Conservation (phyloP, 768 basidiomycete species). For the Chalciporus sphaerocephalus region DNA sequence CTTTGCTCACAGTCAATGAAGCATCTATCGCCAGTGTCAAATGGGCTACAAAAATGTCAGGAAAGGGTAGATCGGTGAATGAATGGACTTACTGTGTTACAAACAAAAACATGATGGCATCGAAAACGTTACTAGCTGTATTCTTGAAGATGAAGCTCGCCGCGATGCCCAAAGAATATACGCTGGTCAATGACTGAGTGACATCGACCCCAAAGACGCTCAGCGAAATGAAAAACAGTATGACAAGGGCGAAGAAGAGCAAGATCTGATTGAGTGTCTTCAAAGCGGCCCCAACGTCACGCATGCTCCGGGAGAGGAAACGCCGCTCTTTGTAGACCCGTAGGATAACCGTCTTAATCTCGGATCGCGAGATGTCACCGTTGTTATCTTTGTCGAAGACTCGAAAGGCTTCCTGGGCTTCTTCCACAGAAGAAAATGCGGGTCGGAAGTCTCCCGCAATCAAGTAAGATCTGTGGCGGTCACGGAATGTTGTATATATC, state of each 20-base stretch:
- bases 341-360: conserved; percentile 65
- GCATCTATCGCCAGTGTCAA: conserved; percentile 79
- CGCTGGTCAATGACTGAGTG: conserved; percentile 60
- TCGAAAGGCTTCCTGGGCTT: conserved; percentile 64
- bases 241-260: conserved; percentile 55
- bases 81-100: conserved; percentile 66
- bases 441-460: conserved; percentile 66
- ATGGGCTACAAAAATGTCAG: conserved; percentile 46
- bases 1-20: conserved; percentile 55
- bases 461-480: conserved; percentile 54
- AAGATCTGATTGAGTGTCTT: conserved; percentile 60
- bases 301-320: conserved; percentile 71
- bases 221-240: conserved; percentile 70
- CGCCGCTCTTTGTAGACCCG: conserved; percentile 77
- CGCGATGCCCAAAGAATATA: conserved; percentile 69
- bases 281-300: conserved; percentile 66
- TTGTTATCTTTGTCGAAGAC: conserved; percentile 76
- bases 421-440: conserved; percentile 54
- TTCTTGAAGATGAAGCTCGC: conserved; percentile 80
- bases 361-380: conserved; percentile 70
- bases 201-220: conserved; percentile 69
- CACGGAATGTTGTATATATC: conserved; percentile 60
- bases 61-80: neutral
- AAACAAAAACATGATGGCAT: conserved; percentile 78
- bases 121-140: conserved; percentile 67